phyloP scores from a whole-genome alignment of 768 basidiomycete species.

The Phanerodontia chrysosporium region DNA sequence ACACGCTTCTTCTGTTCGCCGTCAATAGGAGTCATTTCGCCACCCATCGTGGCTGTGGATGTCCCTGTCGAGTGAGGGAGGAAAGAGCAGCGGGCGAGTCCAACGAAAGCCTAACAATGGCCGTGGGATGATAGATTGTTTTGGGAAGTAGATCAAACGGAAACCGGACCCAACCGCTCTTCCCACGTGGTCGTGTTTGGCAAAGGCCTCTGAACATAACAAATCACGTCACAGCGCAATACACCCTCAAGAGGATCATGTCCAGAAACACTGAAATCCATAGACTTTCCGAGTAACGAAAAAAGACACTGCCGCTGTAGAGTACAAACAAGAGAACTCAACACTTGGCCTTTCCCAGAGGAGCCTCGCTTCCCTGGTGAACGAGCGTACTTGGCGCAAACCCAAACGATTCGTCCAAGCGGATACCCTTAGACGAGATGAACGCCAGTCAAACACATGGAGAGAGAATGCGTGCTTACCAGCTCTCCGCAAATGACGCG shows the following conservation, averaged over 20 bases:
- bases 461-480: slow-evolving; percentile 37
- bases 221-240: slow-evolving; percentile 13
- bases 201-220: slow-evolving; percentile 16
- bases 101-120: neutral
- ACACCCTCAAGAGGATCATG: no score
- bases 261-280: no score
- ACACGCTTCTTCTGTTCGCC: slow-evolving; percentile 87
- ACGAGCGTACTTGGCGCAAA: slow-evolving; percentile 84
- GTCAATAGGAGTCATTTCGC: slow-evolving; percentile 34
- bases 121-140: neutral
- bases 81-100: neutral
- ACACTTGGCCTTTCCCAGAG: slow-evolving; percentile 57
- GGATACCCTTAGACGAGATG: slow-evolving; percentile 48
- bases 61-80: neutral
- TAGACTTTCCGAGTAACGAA: no score
- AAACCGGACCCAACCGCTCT: neutral
- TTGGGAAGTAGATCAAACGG: slow-evolving; percentile 5
- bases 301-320: no score
- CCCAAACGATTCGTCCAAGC: slow-evolving; percentile 72
- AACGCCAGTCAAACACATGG: neutral
- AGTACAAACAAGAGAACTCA: no score
- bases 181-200: slow-evolving; percentile 8
- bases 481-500: slow-evolving; percentile 82
- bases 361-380: slow-evolving; percentile 62
- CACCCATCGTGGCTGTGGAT: slow-evolving; percentile 21